Evolutionary conservation across 2,329 filamentous ascomycete genomes (phyloP), one percentile per base, ranked within the genome.

Genomic region (Colletotrichum neosansevieriae): DNA sequence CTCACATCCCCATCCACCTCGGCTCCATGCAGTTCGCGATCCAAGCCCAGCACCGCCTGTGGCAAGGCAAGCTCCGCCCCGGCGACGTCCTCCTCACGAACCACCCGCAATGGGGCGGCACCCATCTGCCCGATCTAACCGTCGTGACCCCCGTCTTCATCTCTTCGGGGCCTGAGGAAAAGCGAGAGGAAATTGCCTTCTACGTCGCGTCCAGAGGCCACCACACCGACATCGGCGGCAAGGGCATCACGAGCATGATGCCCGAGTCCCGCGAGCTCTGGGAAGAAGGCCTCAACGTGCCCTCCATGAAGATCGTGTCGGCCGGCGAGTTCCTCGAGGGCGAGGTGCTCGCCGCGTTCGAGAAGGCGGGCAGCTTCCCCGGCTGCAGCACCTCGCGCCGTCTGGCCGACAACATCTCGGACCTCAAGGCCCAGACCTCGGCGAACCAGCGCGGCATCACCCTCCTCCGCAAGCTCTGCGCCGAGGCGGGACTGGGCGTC

Each of bases 21-120:
- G 81, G 80, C 4, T 78, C 75, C n/a, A 82, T 82, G 80, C 77
- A 79, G 51, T 79, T 79, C 57, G 79, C 79, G 7, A 78, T 82
- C 3, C 73, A 76, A 12, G 78, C 76, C 2, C 80, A 82, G 57
- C 78, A 80, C 50, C 72, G 76, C 17, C 73, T 75, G 12, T 78
- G 76, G 72, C 64, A 70, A 1, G 76, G 76, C 3, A 74, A 76
- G n/a, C 62, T 82, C 4, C 73, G 73, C n/a, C 74, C 76, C 1
- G 80, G 80, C 2, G 80, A 82, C 57, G 79, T 81, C 5, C 74
- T 82, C 13, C 66, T 80, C 7, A 78, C 78, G 10, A 83, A 83
- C 57, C 78, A 81, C 67, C 80, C 80, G 1, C 66, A 73, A 13
- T 76, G 75, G 62, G 81, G 80, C 45, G 80, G 79, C 11, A 81